phyloP scores from a whole-genome alignment of 306 rosid species.

The Amphicarpaea edgeworthii region DNA sequence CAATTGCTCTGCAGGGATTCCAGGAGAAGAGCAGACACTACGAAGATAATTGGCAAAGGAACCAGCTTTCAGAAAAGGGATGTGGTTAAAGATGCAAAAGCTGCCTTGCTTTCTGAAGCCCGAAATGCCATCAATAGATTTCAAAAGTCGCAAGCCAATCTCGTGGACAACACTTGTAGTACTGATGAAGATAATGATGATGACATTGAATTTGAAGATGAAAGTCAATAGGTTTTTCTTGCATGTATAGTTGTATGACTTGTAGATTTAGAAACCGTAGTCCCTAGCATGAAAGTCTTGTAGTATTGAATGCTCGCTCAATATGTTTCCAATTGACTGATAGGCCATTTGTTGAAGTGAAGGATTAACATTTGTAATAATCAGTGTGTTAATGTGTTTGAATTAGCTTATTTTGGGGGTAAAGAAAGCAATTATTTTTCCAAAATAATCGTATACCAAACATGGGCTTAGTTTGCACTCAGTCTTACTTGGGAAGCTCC shows the following conservation, averaged over 20 bases:
- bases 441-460: too few species aligned
- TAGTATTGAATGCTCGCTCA: too few species aligned
- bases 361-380: too few species aligned
- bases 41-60: constrained; percentile 43
- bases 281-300: too few species aligned
- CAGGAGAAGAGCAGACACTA: constrained; percentile 61
- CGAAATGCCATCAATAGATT: constrained; percentile 74
- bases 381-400: too few species aligned
- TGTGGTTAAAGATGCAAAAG: constrained; percentile 68
- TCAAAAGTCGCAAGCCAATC: constrained; percentile 51
- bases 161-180: constrained; percentile 35
- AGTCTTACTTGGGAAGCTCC: too few species aligned
- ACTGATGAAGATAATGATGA: constrained; percentile 55
- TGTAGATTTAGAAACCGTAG: constrained; percentile 31
- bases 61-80: constrained; percentile 44
- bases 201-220: constrained; percentile 47
- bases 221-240: constrained; percentile 43
- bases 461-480: too few species aligned
- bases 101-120: constrained; percentile 75
- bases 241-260: constrained; percentile 7
- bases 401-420: too few species aligned
- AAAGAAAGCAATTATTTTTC: too few species aligned
- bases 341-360: too few species aligned
- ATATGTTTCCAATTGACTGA: too few species aligned
- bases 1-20: constrained; percentile 76